Evolutionary conservation across 2,329 filamentous ascomycete genomes (phyloP), one percentile per base, ranked within the genome.

Genomic region (Podosphaera xanthii): DNA sequence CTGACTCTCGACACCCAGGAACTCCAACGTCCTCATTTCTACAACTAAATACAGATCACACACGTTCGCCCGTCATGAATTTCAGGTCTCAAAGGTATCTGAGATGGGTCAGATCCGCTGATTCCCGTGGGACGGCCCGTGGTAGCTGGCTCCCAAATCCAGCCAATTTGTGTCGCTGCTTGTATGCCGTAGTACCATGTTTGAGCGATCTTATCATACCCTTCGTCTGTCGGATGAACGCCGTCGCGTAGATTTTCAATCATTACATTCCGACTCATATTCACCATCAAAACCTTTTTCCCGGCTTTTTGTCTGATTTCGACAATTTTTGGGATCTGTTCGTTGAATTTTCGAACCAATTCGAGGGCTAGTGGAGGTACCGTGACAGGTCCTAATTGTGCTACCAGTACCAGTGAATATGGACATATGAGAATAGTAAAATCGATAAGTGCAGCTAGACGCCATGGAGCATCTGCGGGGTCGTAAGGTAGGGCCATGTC

Each of bases 401-500:
- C 71, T 14, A 72, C 69, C 4, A 73, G 59, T 4, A 73, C 63
- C 2, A 67, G 66, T 1, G 69, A 65, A 59, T 70, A 68, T 0
- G 70, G 69, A 60, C 66, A 69, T 5, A 59, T 59, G 2, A 61
- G 56, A 7, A 70, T 46, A 12, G 72, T 62, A 33, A 66, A 59
- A 60, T 71, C 69, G 12, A 72, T 64, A 31, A 72, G 58, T 10
- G 52, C 59, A 2, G 65, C 67, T 1, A 73, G 61, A n/a, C 69
- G 64, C 10, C 64, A 59, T n/a, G 70, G 69, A 6, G 70, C 71
- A 33, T 63, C 63, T 2, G 50, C 59, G 34, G 63, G 65, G 4
- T 66, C 59, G 2, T 55, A 9, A n/a, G 66, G 64, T 1, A 58
- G 56, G 54, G 62, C 62, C 60, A 70, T 66, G 42, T 71, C 69